phyloP scores from a whole-genome alignment of 2,329 filamentous ascomycete species.

The Fusarium sp. region DNA sequence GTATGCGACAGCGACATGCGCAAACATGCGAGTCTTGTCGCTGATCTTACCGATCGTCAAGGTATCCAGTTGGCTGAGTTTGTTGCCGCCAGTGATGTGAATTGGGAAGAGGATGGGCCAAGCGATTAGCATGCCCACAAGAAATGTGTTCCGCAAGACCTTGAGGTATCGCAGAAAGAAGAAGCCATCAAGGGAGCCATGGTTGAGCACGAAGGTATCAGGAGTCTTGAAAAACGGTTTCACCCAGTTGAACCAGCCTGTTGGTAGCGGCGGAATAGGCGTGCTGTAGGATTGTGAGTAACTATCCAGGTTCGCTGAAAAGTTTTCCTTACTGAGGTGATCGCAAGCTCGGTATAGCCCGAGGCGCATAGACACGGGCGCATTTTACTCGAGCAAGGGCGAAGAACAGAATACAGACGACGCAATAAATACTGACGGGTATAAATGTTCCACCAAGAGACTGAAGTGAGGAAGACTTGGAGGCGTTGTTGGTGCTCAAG shows the following conservation, averaged over 20 bases:
- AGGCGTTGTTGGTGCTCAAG: slow-evolving; percentile 48
- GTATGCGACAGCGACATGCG: slow-evolving; percentile 84
- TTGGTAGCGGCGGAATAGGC: slow-evolving; percentile 69
- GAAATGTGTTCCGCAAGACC: slow-evolving; percentile 82
- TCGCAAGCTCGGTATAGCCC: slow-evolving; percentile 62
- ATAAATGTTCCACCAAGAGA: slow-evolving; percentile 63
- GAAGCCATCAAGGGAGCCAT: slow-evolving; percentile 92
- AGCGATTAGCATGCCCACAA: slow-evolving; percentile 85
- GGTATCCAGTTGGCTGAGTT: slow-evolving; percentile 75
- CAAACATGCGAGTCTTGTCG: slow-evolving; percentile 74
- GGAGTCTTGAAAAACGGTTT: slow-evolving; percentile 72
- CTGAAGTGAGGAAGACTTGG: slow-evolving; percentile 51
- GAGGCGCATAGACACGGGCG: slow-evolving; percentile 66
- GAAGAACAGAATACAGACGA: slow-evolving; percentile 64
- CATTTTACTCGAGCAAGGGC: slow-evolving; percentile 59
- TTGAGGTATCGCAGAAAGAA: slow-evolving; percentile 81
- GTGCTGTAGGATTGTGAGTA: slow-evolving; percentile 54
- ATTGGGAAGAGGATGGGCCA: slow-evolving; percentile 90
- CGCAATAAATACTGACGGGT: slow-evolving; percentile 64
- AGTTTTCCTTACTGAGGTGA: slow-evolving; percentile 52
- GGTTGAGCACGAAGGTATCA: slow-evolving; percentile 86
- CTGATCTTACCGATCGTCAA: slow-evolving; percentile 83
- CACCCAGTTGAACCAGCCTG: slow-evolving; percentile 75
- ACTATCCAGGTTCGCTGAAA: slow-evolving; percentile 18
- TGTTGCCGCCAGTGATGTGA: slow-evolving; percentile 82